Evolutionary conservation across 2,329 filamentous ascomycete genomes (phyloP).

Genomic region (Ophiocordyceps polyrhachis-furcata): DNA sequence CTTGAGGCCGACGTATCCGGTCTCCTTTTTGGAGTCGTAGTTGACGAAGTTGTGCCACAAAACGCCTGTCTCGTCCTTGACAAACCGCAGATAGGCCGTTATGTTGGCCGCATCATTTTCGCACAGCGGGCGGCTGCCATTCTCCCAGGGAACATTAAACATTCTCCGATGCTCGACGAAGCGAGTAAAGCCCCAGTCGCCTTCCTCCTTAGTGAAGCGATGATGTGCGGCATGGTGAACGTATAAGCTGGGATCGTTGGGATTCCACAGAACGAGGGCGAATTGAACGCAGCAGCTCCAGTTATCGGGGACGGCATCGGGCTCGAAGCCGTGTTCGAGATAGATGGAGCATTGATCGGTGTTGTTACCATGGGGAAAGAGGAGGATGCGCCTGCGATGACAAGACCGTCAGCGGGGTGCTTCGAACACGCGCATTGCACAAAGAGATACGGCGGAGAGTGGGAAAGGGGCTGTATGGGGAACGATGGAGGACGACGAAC

Average conservation of each 20-base stretch:
- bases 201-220: conserved; percentile 88
- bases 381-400: conserved; percentile 58
- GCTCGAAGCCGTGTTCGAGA: conserved; percentile 80
- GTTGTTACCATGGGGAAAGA: conserved; percentile 92
- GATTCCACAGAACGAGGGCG: conserved; percentile 83
- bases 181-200: conserved; percentile 97
- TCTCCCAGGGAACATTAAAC: conserved; percentile 63
- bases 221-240: conserved; percentile 75
- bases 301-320: conserved; percentile 59
- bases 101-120: conserved; percentile 64
- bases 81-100: conserved; percentile 63
- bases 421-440: neutral
- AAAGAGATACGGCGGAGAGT: neutral
- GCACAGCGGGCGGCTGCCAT: conserved; percentile 47
- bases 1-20: conserved; percentile 86
- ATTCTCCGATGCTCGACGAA: conserved; percentile 79
- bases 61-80: conserved; percentile 76
- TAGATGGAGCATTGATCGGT: conserved; percentile 90
- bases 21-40: conserved; percentile 99
- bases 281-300: conserved; percentile 98
- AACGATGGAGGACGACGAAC: conserved; percentile 24
- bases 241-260: conserved; percentile 74
- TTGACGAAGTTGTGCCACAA: conserved; percentile 83
- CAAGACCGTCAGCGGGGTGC: neutral
- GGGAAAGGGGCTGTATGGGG: neutral